phyloP scores from a whole-genome alignment of 2,329 filamentous ascomycete genomes.

The Fusarium sp. region DNA sequence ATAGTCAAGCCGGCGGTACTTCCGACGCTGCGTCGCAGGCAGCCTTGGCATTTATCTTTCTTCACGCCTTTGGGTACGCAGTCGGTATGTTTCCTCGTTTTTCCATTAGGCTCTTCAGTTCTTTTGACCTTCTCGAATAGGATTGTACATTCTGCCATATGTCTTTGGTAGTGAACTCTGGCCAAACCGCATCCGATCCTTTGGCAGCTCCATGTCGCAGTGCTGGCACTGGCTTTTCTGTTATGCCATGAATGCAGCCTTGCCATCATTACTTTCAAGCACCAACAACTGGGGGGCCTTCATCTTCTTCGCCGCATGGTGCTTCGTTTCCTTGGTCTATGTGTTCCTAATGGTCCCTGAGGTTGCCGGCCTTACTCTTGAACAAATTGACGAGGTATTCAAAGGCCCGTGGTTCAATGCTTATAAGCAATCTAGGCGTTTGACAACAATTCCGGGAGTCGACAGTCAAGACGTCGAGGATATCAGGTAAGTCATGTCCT shows the following conservation, averaged over 20 bases:
- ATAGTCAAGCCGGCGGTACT: background rate
- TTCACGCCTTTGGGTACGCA: background rate
- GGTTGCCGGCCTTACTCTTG: slow-evolving; percentile 55
- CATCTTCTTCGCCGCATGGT: slow-evolving; percentile 59
- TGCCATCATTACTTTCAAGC: slow-evolving; percentile 53
- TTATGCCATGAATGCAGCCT: slow-evolving; percentile 55
- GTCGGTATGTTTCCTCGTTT: background rate
- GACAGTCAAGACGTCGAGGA: too few species aligned
- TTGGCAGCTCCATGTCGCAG: slow-evolving; percentile 55
- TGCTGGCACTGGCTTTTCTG: slow-evolving; percentile 56
- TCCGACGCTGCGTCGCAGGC: background rate
- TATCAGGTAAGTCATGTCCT: too few species aligned
- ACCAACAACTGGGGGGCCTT: slow-evolving; percentile 59
- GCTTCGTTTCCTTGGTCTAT: slow-evolving; percentile 56
- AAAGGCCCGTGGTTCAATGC: too few species aligned
- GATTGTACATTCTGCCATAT: slow-evolving; percentile 58
- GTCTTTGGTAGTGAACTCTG: slow-evolving; percentile 62
- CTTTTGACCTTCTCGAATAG: slow-evolving; percentile 25
- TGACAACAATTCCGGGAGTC: too few species aligned
- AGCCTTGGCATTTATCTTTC: background rate
- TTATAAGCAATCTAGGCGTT: too few species aligned
- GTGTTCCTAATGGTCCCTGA: slow-evolving; percentile 59
- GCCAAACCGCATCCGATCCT: slow-evolving; percentile 62
- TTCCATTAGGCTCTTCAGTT: too few species aligned
- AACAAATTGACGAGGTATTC: slow-evolving; percentile 58